These are phyloP conservation scores for Podospora australis DNA, from an alignment of 495 filamentous ascomycete genomes.

Conservation along the genomic window DNA sequence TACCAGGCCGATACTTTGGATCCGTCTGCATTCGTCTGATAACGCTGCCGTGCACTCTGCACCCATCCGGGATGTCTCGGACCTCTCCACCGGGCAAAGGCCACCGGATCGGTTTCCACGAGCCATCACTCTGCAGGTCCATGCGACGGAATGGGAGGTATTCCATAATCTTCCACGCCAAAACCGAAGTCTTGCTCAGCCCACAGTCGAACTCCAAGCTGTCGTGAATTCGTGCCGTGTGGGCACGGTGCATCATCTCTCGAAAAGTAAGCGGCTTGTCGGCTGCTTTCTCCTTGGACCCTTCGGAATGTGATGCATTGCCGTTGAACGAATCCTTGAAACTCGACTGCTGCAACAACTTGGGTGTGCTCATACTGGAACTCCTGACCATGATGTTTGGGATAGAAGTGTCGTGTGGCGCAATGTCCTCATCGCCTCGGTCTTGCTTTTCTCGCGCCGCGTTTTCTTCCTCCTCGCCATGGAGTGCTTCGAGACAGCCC, in stretches of 20 bases:
- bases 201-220: constrained; percentile 64
- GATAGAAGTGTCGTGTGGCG: constrained; percentile 4
- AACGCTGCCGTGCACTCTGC: constrained; percentile 65
- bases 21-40: constrained; percentile 65
- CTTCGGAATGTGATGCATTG: not conserved
- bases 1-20: constrained; percentile 65
- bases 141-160: constrained; percentile 72
- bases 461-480: constrained; percentile 1
- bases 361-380: constrained; percentile 23
- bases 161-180: constrained; percentile 80
- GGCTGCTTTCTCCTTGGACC: too few relatives aligned
- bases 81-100: constrained; percentile 75
- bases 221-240: constrained; percentile 64
- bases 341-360: constrained; percentile 14
- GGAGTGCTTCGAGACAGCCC: constrained; percentile 43
- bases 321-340: not conserved
- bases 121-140: constrained; percentile 66
- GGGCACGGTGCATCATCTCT: constrained; percentile 52
- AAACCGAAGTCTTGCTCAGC: constrained; percentile 48
- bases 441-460: not conserved
- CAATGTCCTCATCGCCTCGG: not conserved
- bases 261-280: too few relatives aligned
- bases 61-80: constrained; percentile 69
- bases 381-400: constrained; percentile 33
- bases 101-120: constrained; percentile 77